Evolutionary conservation across 768 basidiomycete genomes (phyloP), one percentile per base, ranked within the genome.

Genomic region (Leucocoprinus sp.): DNA sequence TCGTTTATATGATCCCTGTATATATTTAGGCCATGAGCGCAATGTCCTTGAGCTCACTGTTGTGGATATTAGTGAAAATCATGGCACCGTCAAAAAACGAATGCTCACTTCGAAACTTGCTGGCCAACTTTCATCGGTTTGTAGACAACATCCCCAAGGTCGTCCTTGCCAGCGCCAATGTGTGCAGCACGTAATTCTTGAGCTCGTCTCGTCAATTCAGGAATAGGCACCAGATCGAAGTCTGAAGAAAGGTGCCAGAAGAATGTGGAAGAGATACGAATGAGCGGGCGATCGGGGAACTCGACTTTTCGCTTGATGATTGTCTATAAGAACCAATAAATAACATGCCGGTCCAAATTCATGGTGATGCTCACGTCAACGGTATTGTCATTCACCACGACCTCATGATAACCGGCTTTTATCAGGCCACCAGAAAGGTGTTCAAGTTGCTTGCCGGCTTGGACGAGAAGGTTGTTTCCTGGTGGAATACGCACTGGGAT

Each of bases 191-290:
- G 64, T 28, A 79, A 52, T 6, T 58, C 60, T 11, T 66, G 64
- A 2, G 80, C 78, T 24, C 71, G 73, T 5, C 66, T 63, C 8
- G 60, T 54, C 17, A 93, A 66, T 0, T 60, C 52, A 6, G 77
- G 72, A 2, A 91, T 74, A 2, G 87, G 80, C 6, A 62, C 66
- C n/a, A 93, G 72, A 42, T 87, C 80, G 48, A 76, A 79, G 60
- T 93, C 88, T 1, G 92, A 91, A 0, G 81, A 88, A 9, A 96
- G 72, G 57, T 93, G 91, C 86, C 87, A 95, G 70, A 96, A 96
- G 63, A 93, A 93, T 0, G 93, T 97, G 1, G 90, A 93, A 2
- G 92, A 93, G 52, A 98, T 93, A n/a, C 93, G 83, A 53, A 93
- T 89, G 27, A 85, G 68, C 9, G 93, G 93, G n/a, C 93, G 80